Conservation (phyloP, 345 rosid species). For the Rhodamnia rubescens region DNA sequence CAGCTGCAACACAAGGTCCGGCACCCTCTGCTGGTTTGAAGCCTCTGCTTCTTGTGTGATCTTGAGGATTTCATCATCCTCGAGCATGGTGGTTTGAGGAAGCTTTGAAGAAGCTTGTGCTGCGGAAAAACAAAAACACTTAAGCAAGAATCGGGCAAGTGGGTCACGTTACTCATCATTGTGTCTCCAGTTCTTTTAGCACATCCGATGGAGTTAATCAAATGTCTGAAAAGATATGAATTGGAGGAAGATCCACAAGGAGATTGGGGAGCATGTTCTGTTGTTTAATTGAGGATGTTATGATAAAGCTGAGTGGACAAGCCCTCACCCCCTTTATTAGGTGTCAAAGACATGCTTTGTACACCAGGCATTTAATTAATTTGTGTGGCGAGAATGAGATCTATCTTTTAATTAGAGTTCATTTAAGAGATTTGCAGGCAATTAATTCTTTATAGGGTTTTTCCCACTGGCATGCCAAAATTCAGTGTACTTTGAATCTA, state of each 20-base stretch:
- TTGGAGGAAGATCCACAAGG: background rate
- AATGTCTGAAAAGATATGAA: background rate
- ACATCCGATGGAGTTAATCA: background rate
- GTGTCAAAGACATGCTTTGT: slow-evolving; percentile 1
- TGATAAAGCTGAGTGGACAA: slow-evolving; percentile 4
- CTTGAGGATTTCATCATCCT: background rate
- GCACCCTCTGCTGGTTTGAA: slow-evolving; percentile 36
- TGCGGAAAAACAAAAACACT: background rate
- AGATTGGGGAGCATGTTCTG: slow-evolving; percentile 1
- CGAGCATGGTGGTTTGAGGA: background rate
- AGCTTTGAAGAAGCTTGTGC: background rate
- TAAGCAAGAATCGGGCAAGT: slow-evolving; percentile 1
- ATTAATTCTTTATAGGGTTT: background rate
- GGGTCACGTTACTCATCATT: slow-evolving; percentile 11
- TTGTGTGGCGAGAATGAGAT: background rate
- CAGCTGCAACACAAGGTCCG: slow-evolving; percentile 59
- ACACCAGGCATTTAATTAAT: background rate
- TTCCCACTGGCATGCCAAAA: background rate
- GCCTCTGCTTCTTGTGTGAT: slow-evolving; percentile 27
- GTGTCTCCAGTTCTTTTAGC: slow-evolving; percentile 1
- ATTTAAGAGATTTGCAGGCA: background rate
- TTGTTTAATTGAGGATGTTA: slow-evolving; percentile 9
- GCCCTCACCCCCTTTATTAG: background rate
- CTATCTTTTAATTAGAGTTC: background rate
- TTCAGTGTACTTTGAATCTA: background rate